Conservation (phyloP, 768 basidiomycete genomes). For the Boletus vinaceobasis region DNA sequence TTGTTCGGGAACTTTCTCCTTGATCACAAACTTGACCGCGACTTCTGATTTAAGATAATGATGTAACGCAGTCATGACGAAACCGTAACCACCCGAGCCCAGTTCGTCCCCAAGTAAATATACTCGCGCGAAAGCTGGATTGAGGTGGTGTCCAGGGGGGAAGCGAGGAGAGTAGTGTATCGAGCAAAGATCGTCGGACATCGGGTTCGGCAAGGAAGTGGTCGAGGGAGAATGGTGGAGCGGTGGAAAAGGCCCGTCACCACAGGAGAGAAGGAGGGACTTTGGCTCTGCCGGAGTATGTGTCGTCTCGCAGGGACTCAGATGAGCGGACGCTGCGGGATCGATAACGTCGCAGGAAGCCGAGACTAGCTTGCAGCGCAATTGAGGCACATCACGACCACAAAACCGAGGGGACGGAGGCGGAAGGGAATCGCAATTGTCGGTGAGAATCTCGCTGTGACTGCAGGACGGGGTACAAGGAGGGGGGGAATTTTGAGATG, state of each 20-base stretch:
- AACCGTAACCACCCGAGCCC: conserved; percentile 91
- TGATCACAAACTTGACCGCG: conserved; percentile 94
- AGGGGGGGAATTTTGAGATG: background rate
- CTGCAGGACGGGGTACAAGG: background rate
- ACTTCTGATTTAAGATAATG: conserved; percentile 62
- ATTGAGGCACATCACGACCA: background rate
- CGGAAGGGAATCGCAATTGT: background rate
- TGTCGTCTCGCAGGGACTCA: background rate
- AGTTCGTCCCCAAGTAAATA: conserved; percentile 74
- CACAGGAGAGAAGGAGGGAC: conserved; percentile 26
- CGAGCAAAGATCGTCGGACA: conserved; percentile 14
- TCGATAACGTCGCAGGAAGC: background rate
- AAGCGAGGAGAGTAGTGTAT: conserved; percentile 49
- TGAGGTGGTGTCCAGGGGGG: conserved; percentile 56
- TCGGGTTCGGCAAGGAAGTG: background rate
- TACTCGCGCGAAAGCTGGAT: conserved; percentile 52
- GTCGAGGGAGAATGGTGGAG: conserved; percentile 3
- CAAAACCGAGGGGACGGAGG: background rate
- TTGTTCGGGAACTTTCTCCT: conserved; percentile 57
- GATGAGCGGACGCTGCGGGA: background rate
- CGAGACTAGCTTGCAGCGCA: background rate
- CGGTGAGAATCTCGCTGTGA: background rate
- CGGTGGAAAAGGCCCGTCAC: conserved; percentile 1
- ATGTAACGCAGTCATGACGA: conserved; percentile 84
- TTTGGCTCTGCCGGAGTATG: background rate